Conservation (phyloP, 2,329 filamentous ascomycete species). For the Fusarium sp. region DNA sequence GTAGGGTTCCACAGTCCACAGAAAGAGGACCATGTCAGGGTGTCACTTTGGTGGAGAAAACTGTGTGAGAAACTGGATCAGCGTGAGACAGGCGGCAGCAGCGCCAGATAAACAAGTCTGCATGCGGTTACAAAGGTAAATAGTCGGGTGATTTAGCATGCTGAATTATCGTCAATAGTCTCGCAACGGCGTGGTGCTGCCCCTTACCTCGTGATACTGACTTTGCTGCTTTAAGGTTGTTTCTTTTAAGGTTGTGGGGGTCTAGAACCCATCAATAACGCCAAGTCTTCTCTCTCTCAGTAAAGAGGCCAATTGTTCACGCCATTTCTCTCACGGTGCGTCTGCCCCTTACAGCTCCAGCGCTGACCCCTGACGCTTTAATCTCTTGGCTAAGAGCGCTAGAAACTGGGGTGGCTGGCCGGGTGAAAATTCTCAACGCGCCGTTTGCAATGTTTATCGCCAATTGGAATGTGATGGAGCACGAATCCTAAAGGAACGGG, state of each 20-base stretch:
- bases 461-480: neutral
- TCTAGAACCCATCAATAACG: neutral
- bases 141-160: neutral
- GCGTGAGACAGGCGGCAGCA: neutral
- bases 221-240: constrained; percentile 5
- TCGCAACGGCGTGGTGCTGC: neutral
- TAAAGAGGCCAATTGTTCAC: neutral
- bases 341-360: constrained; percentile 12
- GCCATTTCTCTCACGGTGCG: neutral
- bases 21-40: constrained; percentile 6
- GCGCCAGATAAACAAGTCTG: constrained; percentile 3
- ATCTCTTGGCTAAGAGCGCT: constrained; percentile 14
- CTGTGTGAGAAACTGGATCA: constrained; percentile 4
- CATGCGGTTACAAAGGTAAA: neutral
- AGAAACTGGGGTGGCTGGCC: neutral
- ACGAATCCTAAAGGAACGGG: neutral
- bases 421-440: neutral
- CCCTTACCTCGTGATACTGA: neutral
- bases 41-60: constrained; percentile 5
- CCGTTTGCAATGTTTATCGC: neutral
- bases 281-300: neutral
- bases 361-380: neutral
- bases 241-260: constrained; percentile 13
- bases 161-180: neutral
- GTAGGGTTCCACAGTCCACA: constrained; percentile 4